Base-by-base conservation (phyloP, 257 asterid species). In the Cordia subcordata region DNA sequence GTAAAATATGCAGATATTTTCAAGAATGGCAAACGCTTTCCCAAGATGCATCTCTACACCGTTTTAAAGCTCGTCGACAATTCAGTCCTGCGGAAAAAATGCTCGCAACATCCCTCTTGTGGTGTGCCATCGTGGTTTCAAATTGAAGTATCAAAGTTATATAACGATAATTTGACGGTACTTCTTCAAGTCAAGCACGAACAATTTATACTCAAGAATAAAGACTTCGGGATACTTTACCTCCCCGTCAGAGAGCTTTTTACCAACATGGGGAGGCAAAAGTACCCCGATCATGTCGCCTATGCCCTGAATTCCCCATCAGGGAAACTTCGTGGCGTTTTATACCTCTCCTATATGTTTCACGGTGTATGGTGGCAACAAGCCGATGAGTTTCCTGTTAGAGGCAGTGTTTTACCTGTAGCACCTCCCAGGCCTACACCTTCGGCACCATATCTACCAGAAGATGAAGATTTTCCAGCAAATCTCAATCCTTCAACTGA, bases 21-120 rank as follows among this genome's bases (percentile, higher is more conserved):
- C 76, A 71, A 65, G 51, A 65, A 23, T 38, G 11, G 18, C 44
- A 38, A 32, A n/a, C 38, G 20, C 62, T 46, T 71, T 59, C 37
- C 51, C 60, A 71, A 39, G 16, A 54, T 54, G 68, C 60, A 60
- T 49, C 71, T 71, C n/a, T 71, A 65, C 64, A 15, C 71, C 23
- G 57, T 18, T 6, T 67, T 45, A 23, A 11, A 40, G 20, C 27
- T 54, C 18, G 11, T 40, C 0, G 45, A 8, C 49, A n/a, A 6
- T 27, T 27, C 35, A 27, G 35, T 27, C 35, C 6, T 6, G 35
- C 35, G 35, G 35, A 27, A 27, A 27, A 27, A 27, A 27, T 27
- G 35, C 6, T 27, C 35, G 6, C 3, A 27, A 27, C 44, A 35
- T 0, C 76, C 76, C 60, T 60, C 55, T 22, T 71, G 76, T 71